Evolutionary conservation across 1,139 yeast genomes (phyloP).

Genomic region (Pichia sp.): DNA sequence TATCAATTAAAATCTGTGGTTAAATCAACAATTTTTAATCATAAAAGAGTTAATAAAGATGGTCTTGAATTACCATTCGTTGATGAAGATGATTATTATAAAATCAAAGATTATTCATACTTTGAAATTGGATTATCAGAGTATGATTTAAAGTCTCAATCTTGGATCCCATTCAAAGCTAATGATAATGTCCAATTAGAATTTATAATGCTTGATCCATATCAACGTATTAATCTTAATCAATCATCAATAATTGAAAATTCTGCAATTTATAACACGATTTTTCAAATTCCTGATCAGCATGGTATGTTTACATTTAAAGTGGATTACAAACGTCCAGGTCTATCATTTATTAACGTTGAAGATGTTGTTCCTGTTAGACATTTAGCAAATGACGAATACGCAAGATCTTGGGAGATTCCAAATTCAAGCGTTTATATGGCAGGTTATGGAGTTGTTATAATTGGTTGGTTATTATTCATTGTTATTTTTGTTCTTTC

Average conservation of each 20-base stretch:
- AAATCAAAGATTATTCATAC: conserved; percentile 62
- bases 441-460: conserved; percentile 63
- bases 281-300: conserved; percentile 83
- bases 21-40: conserved; percentile 47
- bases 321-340: conserved; percentile 75
- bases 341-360: conserved; percentile 62
- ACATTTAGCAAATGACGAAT: conserved; percentile 94
- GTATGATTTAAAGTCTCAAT: conserved; percentile 39
- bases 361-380: conserved; percentile 75
- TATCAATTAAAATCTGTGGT: conserved; percentile 62
- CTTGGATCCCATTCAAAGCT: conserved; percentile 60
- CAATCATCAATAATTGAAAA: conserved; percentile 23
- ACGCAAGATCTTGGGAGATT: conserved; percentile 88
- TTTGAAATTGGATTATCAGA: conserved; percentile 65
- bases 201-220: conserved; percentile 90
- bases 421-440: conserved; percentile 91
- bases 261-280: conserved; percentile 42
- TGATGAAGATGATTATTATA: conserved; percentile 37
- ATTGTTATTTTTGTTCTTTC: conserved; percentile 56
- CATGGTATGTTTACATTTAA: conserved; percentile 93
- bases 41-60: conserved; percentile 41
- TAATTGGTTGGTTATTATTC: conserved; percentile 70
- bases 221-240: conserved; percentile 66
- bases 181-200: conserved; percentile 60
- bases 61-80: conserved; percentile 11